Evolutionary conservation across 192 early-diverging fungal genomes (phyloP).

Genomic region (Backusella psychrophila): DNA sequence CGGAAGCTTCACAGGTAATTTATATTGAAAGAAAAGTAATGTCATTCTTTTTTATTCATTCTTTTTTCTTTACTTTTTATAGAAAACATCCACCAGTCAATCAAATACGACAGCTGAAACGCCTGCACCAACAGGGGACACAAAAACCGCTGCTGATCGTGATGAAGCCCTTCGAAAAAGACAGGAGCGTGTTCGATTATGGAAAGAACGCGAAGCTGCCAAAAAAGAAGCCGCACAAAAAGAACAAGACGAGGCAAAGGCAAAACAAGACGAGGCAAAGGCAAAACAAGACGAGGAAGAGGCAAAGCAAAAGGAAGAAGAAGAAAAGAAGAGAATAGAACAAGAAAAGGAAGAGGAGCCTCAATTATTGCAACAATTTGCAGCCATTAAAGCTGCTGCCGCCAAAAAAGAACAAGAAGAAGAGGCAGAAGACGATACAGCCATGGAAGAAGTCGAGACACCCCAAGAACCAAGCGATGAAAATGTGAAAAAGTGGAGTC

Average conservation of each 20-base stretch:
- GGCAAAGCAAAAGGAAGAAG: not conserved
- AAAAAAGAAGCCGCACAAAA: conserved; percentile 16
- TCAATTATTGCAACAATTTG: conserved; percentile 15
- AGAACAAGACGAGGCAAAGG: conserved; percentile 3
- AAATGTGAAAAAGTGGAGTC: conserved; percentile 43
- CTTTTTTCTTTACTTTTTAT: not conserved
- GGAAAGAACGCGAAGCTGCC: conserved; percentile 56
- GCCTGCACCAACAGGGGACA: conserved; percentile 15
- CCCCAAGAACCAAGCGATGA: conserved; percentile 11
- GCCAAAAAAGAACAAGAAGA: not conserved
- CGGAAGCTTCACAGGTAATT: not conserved
- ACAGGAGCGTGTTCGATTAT: conserved; percentile 80
- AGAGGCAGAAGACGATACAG: conserved; percentile 10
- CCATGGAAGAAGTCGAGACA: not conserved
- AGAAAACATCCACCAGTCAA: not conserved
- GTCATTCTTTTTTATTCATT: not conserved
- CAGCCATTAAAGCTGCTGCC: not conserved
- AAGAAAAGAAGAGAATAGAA: not conserved
- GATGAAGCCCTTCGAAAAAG: conserved; percentile 72
- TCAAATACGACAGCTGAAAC: not conserved
- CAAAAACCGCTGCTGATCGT: conserved; percentile 36
- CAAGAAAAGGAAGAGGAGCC: not conserved
- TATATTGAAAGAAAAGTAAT: not conserved
- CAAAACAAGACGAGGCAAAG: not conserved
- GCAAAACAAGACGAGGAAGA: not conserved